These are phyloP conservation scores for Hevea brasiliensis DNA, from an alignment of 345 rosid species.

Conservation along the genomic window DNA sequence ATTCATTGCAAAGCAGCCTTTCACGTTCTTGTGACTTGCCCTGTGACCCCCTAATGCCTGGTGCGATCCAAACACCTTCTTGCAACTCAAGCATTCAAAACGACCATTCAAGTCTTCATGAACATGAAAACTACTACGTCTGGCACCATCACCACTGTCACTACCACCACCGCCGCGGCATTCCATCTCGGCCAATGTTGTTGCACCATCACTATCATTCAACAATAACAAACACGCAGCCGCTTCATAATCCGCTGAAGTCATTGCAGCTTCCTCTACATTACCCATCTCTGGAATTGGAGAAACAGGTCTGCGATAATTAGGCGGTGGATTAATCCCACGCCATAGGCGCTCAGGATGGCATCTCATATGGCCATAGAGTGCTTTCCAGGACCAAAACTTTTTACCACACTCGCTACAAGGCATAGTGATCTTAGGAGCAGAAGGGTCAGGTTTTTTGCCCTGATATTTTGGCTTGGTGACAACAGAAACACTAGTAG, in stretches of 20 bases:
- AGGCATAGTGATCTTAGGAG: conserved; percentile 73
- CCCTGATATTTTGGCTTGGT: conserved; percentile 39
- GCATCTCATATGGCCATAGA: conserved; percentile 81
- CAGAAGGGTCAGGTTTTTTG: conserved; percentile 67
- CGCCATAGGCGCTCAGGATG: conserved; percentile 73
- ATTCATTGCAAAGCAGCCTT: conserved; percentile 69
- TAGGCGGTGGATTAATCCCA: conserved; percentile 54
- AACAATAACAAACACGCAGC: conserved; percentile 67
- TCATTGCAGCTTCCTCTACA: conserved; percentile 25
- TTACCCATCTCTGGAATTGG: conserved; percentile 6
- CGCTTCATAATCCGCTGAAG: conserved; percentile 64
- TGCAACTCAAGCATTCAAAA: conserved; percentile 79
- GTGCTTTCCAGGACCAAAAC: conserved; percentile 77
- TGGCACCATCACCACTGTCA: conserved; percentile 3
- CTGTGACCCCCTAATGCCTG: conserved; percentile 91
- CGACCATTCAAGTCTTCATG: conserved; percentile 26
- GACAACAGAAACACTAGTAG: conserved; percentile 1
- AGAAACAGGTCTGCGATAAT: conserved; percentile 3
- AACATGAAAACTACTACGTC: conserved; percentile 1
- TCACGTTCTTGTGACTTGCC: conserved; percentile 82
- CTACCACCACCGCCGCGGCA: background rate
- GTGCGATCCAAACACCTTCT: conserved; percentile 79
- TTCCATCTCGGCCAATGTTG: background rate
- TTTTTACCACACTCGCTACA: conserved; percentile 90
- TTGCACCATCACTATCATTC: conserved; percentile 27